A percentile compares a stretch with the other conserved stretches of the same genome.
These are phyloP conservation scores for Mariannaea elegans DNA, from an alignment of 2,329 filamentous ascomycete species.

Conservation along the genomic window DNA sequence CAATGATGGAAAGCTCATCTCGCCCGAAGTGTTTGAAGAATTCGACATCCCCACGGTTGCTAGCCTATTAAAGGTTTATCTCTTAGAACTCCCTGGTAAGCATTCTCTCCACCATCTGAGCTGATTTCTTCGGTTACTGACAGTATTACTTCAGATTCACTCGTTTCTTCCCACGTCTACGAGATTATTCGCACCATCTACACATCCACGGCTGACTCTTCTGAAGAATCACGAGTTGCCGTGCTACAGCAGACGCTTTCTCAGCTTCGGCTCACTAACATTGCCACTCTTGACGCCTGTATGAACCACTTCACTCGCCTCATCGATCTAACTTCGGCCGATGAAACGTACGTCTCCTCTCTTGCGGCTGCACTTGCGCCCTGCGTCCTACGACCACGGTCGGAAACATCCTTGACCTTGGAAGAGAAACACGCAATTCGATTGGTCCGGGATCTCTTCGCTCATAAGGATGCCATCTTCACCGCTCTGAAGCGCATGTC, in stretches of 20 bases:
- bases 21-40: constrained; percentile 79
- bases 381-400: constrained; percentile 86
- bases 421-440: constrained; percentile 94
- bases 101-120: constrained; percentile 21
- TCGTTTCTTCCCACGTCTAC: constrained; percentile 97
- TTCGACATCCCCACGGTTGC: constrained; percentile 96
- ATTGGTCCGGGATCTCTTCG: constrained; percentile 89
- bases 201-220: constrained; percentile 79
- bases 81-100: constrained; percentile 92
- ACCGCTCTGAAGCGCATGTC: constrained; percentile 93
- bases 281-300: constrained; percentile 96
- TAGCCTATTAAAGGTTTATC: constrained; percentile 90
- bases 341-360: constrained; percentile 81
- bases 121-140: constrained; percentile 37
- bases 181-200: constrained; percentile 99
- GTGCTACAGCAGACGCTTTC: constrained; percentile 96
- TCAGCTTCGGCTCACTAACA: constrained; percentile 94
- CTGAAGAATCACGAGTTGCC: constrained; percentile 82
- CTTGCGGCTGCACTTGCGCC: constrained; percentile 81
- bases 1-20: constrained; percentile 86
- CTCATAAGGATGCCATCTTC: constrained; percentile 95
- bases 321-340: constrained; percentile 95
- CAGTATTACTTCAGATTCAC: constrained; percentile 72
- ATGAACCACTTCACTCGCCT: constrained; percentile 98
- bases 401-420: constrained; percentile 90